A percentile compares a stretch with the other conserved stretches of the same genome.
Conservation (phyloP, 345 rosid species). For the Heritiera fomes region DNA sequence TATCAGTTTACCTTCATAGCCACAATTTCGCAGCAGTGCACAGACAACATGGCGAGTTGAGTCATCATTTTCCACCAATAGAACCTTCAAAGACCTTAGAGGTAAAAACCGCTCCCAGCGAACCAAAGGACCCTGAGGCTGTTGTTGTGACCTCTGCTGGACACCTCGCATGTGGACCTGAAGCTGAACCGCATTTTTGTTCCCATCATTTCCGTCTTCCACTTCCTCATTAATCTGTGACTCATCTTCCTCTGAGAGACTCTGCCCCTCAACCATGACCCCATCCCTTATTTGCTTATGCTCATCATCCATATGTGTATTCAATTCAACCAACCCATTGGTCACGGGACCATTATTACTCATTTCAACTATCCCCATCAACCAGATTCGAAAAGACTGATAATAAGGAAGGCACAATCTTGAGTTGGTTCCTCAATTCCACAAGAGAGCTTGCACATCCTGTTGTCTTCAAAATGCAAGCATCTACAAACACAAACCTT, state of each 20-base stretch:
- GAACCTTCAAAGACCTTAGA: constrained; percentile 41
- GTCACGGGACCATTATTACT: constrained; percentile 31
- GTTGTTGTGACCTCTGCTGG: constrained; percentile 29
- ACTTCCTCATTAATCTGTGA: constrained; percentile 35
- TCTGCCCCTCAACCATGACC: constrained; percentile 41
- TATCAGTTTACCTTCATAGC: constrained; percentile 41
- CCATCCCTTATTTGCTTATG: constrained; percentile 36
- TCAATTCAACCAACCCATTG: constrained; percentile 32
- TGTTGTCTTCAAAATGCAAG: constrained; percentile 11
- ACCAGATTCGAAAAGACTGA: constrained; percentile 46
- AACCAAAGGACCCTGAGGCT: constrained; percentile 30
- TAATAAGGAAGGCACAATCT: constrained; percentile 22
- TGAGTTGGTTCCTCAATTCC: constrained; percentile 14
- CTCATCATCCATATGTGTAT: constrained; percentile 29
- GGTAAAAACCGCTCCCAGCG: constrained; percentile 45
- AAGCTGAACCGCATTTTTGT: constrained; percentile 21
- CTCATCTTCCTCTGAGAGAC: constrained; percentile 48
- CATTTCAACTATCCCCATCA: constrained; percentile 37
- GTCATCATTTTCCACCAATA: constrained; percentile 49
- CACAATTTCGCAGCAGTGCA: constrained; percentile 45
- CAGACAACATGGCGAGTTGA: constrained; percentile 43
- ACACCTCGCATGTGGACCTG: constrained; percentile 21
- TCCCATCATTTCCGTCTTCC: constrained; percentile 28
- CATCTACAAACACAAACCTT: constrained; percentile 15
- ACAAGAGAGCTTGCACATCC: constrained; percentile 34